A percentile compares a stretch with the other conserved stretches of the same genome.
Evolutionary conservation across 177 flowering plant genomes (phyloP).

Genomic region (Tripterygium wilfordii): DNA sequence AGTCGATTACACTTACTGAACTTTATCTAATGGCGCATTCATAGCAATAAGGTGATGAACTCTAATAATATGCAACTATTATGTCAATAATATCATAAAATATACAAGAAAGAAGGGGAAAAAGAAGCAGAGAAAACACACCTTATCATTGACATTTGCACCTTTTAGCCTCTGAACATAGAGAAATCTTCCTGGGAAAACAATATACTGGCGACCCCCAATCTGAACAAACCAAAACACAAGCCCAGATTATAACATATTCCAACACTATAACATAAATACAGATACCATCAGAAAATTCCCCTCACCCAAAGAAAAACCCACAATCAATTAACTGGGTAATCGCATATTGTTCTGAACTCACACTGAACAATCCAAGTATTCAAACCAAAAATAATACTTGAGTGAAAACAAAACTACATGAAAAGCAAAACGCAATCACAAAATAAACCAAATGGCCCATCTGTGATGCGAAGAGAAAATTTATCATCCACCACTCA

Average conservation of each 20-base stretch:
- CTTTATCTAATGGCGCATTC: no score
- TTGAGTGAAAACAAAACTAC: neutral
- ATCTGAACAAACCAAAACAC: slow-evolving; percentile 32
- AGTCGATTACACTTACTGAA: no score
- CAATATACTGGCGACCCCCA: slow-evolving; percentile 84
- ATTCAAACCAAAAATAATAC: no score
- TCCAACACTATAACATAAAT: neutral
- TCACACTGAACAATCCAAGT: no score
- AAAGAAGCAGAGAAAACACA: slow-evolving; percentile 13
- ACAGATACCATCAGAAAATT: neutral
- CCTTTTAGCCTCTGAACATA: slow-evolving; percentile 90
- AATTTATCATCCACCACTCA: slow-evolving; percentile 16
- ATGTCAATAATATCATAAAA: no score
- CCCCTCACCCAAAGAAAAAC: no score
- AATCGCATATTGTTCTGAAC: no score
- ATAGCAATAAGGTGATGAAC: no score
- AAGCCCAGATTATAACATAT: neutral
- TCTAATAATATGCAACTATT: no score
- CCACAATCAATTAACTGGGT: no score
- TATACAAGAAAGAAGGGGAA: neutral
- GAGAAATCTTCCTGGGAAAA: slow-evolving; percentile 75
- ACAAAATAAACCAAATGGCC: neutral
- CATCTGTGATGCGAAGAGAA: neutral
- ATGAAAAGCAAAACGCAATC: slow-evolving; percentile 1
- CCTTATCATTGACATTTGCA: slow-evolving; percentile 91